Base-by-base conservation (phyloP, 805 yeast genomes). In the Kurtzmaniella cleridarum region DNA sequence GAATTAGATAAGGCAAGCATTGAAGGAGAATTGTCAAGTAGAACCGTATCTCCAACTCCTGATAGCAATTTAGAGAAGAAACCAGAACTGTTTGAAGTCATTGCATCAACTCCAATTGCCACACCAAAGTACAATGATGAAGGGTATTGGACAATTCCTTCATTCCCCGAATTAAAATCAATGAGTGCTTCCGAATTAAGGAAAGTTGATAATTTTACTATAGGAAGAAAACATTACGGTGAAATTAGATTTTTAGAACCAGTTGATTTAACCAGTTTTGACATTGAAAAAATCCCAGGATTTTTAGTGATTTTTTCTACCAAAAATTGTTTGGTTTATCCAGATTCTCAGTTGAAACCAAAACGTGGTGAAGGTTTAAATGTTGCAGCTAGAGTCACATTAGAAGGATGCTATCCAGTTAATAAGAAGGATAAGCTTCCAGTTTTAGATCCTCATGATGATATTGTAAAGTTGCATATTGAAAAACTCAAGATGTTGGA, bases 111-210 rank as follows among this genome's bases (percentile, higher is more conserved):
- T 10, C 12, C 38, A 3, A 13, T 31, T 27, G 26, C 32, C 4
- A 36, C 29, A 11, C 47, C 66, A 32, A 66, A 74, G 32, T 69
- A 70, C 23, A 77, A 82, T 37, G 80, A 79, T 11, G 76, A 84
- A 35, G 96, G 90, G 5, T 93, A 90, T 62, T 93, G 93, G 86
- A 82, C 81, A 39, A 76, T 85, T 5, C 98, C 98, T 13, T 69
- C 88, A 2, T 53, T 82, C 29, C 75, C 79, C 4, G 79, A 79
- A 35, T 64, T 93, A 38, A 71, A 75, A 40, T 60, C 69, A 13
- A 69, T 76, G 72, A 59, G 87, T 0, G 66, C 85, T 29, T 62
- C 78, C 8, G 82, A 87, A 44, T 71, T 88, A 36, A 78, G 83
- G 40, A 52, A 73, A 5, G 83, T 93, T 17, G 50, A 69, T 13